phyloP scores from a whole-genome alignment of 257 asterid species.

The Rehmannia glutinosa region DNA sequence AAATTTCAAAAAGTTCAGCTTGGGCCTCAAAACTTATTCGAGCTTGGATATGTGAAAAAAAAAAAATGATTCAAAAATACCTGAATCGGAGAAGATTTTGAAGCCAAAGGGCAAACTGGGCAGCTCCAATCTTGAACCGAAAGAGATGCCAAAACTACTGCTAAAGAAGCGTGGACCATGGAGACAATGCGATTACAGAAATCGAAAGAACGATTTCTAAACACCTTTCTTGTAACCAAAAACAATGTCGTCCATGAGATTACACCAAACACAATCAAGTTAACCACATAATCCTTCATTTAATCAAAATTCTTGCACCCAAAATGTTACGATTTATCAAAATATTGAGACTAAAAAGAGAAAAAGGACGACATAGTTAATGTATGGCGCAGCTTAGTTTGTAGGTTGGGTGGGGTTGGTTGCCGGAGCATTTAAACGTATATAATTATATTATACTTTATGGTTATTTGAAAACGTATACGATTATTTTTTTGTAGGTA shows the following conservation, averaged over 20 bases:
- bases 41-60: no score
- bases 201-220: constrained; percentile 58
- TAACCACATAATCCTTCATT: constrained; percentile 58
- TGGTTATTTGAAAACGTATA: no score
- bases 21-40: no score
- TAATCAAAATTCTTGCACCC: no score
- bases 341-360: not conserved
- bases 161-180: constrained; percentile 51
- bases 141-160: constrained; percentile 50
- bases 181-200: constrained; percentile 83
- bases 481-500: no score
- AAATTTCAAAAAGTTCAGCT: not conserved
- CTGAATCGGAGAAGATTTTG: constrained; percentile 66
- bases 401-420: not conserved
- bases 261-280: constrained; percentile 37
- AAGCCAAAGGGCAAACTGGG: constrained; percentile 74
- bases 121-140: constrained; percentile 74
- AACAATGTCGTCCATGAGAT: constrained; percentile 69
- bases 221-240: constrained; percentile 28
- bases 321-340: no score
- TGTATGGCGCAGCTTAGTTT: not conserved
- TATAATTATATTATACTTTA: no score
- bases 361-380: not conserved
- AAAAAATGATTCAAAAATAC: constrained; percentile 11
- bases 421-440: not conserved